phyloP scores from a whole-genome alignment of 2,329 filamentous ascomycete genomes.

The Trematosphaeria pertusa region DNA sequence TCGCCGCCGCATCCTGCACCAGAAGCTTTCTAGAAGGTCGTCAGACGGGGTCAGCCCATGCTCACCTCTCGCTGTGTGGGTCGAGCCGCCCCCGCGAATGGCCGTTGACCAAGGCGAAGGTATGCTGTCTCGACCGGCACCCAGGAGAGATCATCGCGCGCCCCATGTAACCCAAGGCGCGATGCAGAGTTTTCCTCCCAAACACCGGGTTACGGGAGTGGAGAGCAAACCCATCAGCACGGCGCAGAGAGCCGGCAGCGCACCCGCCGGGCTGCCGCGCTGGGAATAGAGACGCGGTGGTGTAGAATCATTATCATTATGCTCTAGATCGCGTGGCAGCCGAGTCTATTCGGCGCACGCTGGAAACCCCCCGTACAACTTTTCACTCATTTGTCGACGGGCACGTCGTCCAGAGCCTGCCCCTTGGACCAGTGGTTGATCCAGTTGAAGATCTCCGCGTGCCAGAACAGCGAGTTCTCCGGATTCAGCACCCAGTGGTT shows the following conservation, averaged over 20 bases:
- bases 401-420: conserved; percentile 33
- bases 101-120: not conserved
- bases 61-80: too few species aligned
- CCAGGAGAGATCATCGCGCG: not conserved
- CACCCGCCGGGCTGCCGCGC: too few species aligned
- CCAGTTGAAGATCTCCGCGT: conserved; percentile 60
- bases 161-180: not conserved
- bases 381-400: conserved; percentile 42
- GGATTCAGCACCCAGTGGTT: conserved; percentile 85
- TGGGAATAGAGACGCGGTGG: too few species aligned
- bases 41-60: too few species aligned
- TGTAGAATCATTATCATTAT: too few species aligned
- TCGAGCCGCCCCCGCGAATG: not conserved
- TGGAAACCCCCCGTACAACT: too few species aligned
- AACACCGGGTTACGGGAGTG: conserved; percentile 15
- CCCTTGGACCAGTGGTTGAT: conserved; percentile 47
- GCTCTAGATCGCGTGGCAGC: too few species aligned
- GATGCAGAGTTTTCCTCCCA: conserved; percentile 5
- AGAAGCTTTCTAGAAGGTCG: too few species aligned
- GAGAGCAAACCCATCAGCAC: conserved; percentile 1
- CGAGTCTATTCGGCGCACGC: too few species aligned
- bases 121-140: not conserved
- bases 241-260: not conserved
- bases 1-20: too few species aligned
- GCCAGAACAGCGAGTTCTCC: conserved; percentile 93